A percentile compares a stretch with the other conserved stretches of the same genome.
These are phyloP conservation scores for Salix exigua DNA, from an alignment of 345 rosid genomes.

Conservation along the genomic window DNA sequence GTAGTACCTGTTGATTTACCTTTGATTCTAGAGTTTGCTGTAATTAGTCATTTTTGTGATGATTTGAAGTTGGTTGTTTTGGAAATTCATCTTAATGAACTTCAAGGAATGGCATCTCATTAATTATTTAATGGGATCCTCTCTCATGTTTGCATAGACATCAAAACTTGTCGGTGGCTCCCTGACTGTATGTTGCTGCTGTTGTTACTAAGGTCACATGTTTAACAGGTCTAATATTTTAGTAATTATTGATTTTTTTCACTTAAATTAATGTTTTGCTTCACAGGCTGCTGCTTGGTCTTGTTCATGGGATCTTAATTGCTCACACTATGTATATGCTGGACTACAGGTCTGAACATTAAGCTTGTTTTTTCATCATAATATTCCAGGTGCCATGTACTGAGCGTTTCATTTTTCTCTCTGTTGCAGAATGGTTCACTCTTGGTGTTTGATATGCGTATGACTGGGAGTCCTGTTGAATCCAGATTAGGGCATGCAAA, in stretches of 20 bases:
- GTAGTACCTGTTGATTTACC: background rate
- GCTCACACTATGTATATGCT: conserved; percentile 63
- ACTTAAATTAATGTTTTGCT: background rate
- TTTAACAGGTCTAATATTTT: background rate
- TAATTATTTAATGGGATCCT: background rate
- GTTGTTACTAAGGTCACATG: background rate
- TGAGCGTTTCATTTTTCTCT: background rate
- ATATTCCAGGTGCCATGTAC: background rate
- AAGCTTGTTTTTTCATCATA: conserved; percentile 7
- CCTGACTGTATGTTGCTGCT: background rate
- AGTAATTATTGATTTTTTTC: background rate
- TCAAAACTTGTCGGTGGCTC: background rate
- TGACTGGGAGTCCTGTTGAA: conserved; percentile 56
- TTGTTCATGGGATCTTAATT: conserved; percentile 79
- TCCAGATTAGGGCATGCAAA: conserved; percentile 50
- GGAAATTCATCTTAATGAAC: background rate
- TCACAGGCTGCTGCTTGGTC: conserved; percentile 86
- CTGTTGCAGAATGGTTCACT: conserved; percentile 65
- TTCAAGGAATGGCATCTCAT: background rate
- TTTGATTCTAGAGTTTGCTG: background rate
- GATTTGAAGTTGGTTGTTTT: background rate
- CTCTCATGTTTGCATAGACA: background rate
- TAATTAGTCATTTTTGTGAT: background rate
- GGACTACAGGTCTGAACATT: conserved; percentile 67
- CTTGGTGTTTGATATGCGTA: conserved; percentile 76